Percentiles rank a stretch among this genome's conserved stretches.
Evolutionary conservation across 768 basidiomycete genomes (phyloP).

Genomic region (Xerocomellus amylosporus): DNA sequence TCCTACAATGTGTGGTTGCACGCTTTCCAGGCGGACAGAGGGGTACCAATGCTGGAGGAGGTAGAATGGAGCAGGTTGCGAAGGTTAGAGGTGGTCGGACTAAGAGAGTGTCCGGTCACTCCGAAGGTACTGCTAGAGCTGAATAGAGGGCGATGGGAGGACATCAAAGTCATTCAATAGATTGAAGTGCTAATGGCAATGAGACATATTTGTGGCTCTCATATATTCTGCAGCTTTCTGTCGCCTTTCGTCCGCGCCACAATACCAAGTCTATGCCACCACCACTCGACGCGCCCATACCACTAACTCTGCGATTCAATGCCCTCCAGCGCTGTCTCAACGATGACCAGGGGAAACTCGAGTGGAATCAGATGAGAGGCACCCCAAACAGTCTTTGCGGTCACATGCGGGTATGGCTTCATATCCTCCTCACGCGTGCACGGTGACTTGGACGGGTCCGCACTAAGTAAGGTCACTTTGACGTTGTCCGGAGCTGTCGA

Average conservation of each 20-base stretch:
- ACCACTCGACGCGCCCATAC: background rate
- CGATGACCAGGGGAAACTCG: constrained; percentile 6
- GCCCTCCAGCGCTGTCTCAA: constrained; percentile 8
- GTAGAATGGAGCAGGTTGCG: constrained; percentile 60
- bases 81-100: constrained; percentile 53
- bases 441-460: constrained; percentile 4
- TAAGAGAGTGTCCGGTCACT: constrained; percentile 52
- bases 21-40: background rate
- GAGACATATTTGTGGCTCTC: too few relatives aligned
- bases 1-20: constrained; percentile 60
- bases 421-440: background rate
- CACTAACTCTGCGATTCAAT: background rate
- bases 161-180: constrained; percentile 50
- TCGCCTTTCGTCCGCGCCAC: too few relatives aligned
- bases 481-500: constrained; percentile 10
- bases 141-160: constrained; percentile 65
- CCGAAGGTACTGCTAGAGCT: constrained; percentile 42
- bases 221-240: background rate
- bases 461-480: constrained; percentile 5
- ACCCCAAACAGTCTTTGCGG: background rate
- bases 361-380: constrained; percentile 13
- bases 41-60: constrained; percentile 41
- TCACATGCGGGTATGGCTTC: constrained; percentile 1
- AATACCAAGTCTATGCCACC: too few relatives aligned
- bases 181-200: background rate